A percentile compares a stretch with the other conserved stretches of the same genome.
These are phyloP conservation scores for Striga hermonthica DNA, from an alignment of 305 asterid species.

Conservation along the genomic window DNA sequence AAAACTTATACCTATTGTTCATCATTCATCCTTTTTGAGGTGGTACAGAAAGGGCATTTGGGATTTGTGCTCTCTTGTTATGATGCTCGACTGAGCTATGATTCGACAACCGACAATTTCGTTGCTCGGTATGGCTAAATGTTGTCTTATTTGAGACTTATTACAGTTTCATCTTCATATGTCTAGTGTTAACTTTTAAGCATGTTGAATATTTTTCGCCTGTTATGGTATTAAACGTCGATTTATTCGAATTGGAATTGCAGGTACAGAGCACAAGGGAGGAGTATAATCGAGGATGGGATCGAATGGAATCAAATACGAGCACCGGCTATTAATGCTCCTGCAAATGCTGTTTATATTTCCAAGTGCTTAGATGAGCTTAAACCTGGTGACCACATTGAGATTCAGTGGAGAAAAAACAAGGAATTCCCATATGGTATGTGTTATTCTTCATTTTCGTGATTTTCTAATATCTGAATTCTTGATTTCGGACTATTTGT, in stretches of 20 bases:
- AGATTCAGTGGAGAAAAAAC: constrained; percentile 88
- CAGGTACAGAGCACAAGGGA: constrained; percentile 68
- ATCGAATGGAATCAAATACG: constrained; percentile 75
- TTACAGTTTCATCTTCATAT: too few species aligned
- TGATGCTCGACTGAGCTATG: constrained; percentile 84
- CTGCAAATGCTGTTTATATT: constrained; percentile 53
- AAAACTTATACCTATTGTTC: background rate
- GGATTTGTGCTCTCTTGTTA: constrained; percentile 92
- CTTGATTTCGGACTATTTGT: background rate
- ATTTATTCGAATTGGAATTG: constrained; percentile 1
- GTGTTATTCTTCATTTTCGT: constrained; percentile 1
- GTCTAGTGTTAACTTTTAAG: too few species aligned
- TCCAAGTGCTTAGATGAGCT: constrained; percentile 66
- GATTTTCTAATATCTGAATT: background rate
- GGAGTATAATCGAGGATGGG: constrained; percentile 64
- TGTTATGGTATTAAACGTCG: background rate
- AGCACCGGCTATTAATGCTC: constrained; percentile 59
- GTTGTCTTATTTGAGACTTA: background rate
- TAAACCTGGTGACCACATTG: constrained; percentile 81
- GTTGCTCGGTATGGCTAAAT: constrained; percentile 66
- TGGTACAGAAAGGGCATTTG: constrained; percentile 69
- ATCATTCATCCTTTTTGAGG: constrained; percentile 20
- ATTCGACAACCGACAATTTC: constrained; percentile 53
- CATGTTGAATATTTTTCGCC: background rate
- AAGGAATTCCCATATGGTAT: constrained; percentile 77